Conservation (phyloP, 768 basidiomycete genomes). For the Lentinus brumalis region DNA sequence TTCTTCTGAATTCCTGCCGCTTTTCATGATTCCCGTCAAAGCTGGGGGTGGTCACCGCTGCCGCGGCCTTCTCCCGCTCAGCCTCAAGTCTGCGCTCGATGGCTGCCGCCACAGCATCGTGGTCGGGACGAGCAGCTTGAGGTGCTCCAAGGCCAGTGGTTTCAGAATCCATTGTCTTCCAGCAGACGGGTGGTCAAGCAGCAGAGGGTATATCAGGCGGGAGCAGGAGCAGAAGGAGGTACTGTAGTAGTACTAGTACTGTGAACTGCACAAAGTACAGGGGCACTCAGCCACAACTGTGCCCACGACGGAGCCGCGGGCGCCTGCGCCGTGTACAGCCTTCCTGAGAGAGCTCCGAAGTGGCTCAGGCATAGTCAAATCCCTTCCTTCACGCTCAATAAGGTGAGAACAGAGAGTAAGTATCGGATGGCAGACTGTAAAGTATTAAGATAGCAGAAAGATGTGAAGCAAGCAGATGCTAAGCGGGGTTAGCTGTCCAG, state of each 20-base stretch:
- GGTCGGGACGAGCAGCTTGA: conserved; percentile 20
- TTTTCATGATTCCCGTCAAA: conserved; percentile 59
- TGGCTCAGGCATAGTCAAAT: too few species aligned
- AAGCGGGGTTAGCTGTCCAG: conserved; percentile 5
- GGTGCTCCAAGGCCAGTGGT: neutral
- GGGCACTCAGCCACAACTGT: neutral
- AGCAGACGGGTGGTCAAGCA: neutral
- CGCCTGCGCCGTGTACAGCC: neutral
- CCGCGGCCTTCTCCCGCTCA: conserved; percentile 20
- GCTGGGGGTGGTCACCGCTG: conserved; percentile 8
- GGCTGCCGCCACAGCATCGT: conserved; percentile 30
- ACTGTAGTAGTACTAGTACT: neutral
- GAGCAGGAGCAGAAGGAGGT: neutral
- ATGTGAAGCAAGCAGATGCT: neutral
- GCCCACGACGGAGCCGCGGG: neutral
- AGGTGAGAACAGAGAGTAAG: too few species aligned
- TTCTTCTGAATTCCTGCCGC: conserved; percentile 70
- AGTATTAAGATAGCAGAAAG: neutral
- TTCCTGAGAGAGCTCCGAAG: too few species aligned
- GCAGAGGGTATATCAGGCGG: neutral
- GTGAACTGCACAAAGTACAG: neutral
- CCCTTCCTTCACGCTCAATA: too few species aligned
- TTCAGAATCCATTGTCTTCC: conserved; percentile 2
- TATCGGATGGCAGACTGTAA: too few species aligned
- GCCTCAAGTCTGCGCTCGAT: conserved; percentile 29